Conservation (phyloP, 2,329 filamentous ascomycete species). For the Colletotrichum truncatum region DNA sequence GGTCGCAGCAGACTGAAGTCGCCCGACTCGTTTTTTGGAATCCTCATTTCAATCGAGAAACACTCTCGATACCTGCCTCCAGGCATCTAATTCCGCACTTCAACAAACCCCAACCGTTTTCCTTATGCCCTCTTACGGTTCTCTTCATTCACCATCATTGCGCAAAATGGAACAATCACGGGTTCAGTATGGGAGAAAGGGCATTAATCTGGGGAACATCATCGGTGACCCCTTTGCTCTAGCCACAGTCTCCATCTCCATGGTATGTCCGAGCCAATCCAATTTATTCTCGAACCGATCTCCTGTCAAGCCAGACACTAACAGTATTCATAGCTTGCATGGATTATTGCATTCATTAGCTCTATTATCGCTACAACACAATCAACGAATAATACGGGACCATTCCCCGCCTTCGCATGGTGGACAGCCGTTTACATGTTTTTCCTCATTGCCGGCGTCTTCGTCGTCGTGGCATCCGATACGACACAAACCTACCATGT, state of each 20-base stretch:
- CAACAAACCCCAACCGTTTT: slow-evolving; percentile 34
- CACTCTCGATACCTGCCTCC: slow-evolving; percentile 6
- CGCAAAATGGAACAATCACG: slow-evolving; percentile 82
- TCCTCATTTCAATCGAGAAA: neutral
- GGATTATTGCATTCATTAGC: slow-evolving; percentile 90
- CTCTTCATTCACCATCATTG: slow-evolving; percentile 76
- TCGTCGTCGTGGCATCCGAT: slow-evolving; percentile 85
- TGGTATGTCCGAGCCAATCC: slow-evolving; percentile 67
- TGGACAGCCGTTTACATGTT: slow-evolving; percentile 90
- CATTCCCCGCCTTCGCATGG: slow-evolving; percentile 91
- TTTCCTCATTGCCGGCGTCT: slow-evolving; percentile 81
- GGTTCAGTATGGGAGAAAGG: slow-evolving; percentile 60
- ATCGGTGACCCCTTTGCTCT: slow-evolving; percentile 96
- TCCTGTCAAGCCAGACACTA: neutral
- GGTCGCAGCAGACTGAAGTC: neutral
- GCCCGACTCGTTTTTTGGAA: neutral
- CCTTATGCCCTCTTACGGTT: slow-evolving; percentile 80
- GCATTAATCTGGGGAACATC: slow-evolving; percentile 86
- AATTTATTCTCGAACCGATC: neutral
- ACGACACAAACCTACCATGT: slow-evolving; percentile 89
- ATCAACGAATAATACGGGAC: slow-evolving; percentile 38
- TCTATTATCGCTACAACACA: slow-evolving; percentile 78
- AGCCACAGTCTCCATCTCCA: slow-evolving; percentile 89
- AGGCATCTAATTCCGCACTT: slow-evolving; percentile 14
- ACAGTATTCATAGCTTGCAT: slow-evolving; percentile 75